Base-by-base conservation (phyloP, 192 early-diverging fungal species). In the Gigaspora rosea region DNA sequence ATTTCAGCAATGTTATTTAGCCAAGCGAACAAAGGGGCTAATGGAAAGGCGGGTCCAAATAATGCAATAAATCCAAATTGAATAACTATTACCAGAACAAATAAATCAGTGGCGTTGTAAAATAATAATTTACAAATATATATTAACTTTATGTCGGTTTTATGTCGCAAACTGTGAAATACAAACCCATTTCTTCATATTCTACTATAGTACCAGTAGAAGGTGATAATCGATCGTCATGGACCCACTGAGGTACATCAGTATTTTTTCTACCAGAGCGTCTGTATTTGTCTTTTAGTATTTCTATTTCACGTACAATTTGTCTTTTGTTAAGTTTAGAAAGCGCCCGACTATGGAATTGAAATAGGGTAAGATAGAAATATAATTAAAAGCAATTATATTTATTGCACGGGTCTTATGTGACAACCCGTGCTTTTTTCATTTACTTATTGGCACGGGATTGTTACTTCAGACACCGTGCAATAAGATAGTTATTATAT, bases 1-100 rank as follows among this genome's bases (percentile, higher is more conserved):
- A 92, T 84, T 73, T 91, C 91, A 16, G 89, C 52, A 18, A 82
- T 11, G 62, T 90, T 91, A 80, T 88, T 88, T 11, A 91, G 10
- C 67, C 87, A 78, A 16, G 91, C 89, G 79, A 94, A 86, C 32
- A 91, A 67, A 4, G 92, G 88, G 3, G 90, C 92, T 22, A 94
- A 79, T 12, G 93, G 93, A 73, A 91, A 92, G 2, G 89, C 85
- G 35, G 80, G 74, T 4, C 88, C 87, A 80, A 94, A 92, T 52
- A 93, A 76, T 8, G 85, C 80, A 59, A 93, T 84, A 80, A 88
- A 93, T 11, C 92, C 93, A 85, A 89, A 92, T 80, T 92, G 88
- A 33, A 91, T 78, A 6, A 91, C 73, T 71, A 32, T 16, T 12
- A 54, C 8, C 16, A 22, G 22, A 71, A 71, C n/a, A n/a, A 71